Evolutionary conservation across 768 basidiomycete species (phyloP).

Genomic region (Omphalotus guepiniiformis): DNA sequence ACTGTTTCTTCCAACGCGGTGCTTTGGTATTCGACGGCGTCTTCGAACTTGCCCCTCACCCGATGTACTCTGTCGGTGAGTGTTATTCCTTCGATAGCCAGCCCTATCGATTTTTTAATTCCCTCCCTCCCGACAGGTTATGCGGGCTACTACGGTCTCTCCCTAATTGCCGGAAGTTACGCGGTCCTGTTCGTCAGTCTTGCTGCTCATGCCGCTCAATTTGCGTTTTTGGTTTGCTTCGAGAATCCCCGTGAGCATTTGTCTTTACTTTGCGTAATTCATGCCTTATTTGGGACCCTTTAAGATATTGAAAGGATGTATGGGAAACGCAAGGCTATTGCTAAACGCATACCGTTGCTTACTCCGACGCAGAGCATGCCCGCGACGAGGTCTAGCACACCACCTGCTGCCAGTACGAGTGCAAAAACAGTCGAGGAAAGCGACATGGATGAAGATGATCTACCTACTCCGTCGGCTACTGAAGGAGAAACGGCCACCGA

Average conservation of each 20-base stretch:
- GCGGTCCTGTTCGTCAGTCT: slow-evolving; percentile 90
- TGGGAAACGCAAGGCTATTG: slow-evolving; percentile 87
- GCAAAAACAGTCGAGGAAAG: slow-evolving; percentile 14
- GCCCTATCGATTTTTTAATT: background rate
- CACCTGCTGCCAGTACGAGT: background rate
- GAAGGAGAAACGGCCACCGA: slow-evolving; percentile 75
- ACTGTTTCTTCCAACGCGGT: slow-evolving; percentile 89
- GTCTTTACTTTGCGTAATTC: slow-evolving; percentile 24
- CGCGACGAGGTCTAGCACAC: slow-evolving; percentile 3
- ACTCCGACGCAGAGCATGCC: slow-evolving; percentile 9
- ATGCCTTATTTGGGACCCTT: slow-evolving; percentile 4
- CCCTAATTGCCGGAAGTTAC: slow-evolving; percentile 85
- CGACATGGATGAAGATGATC: slow-evolving; percentile 19
- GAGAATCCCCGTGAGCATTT: slow-evolving; percentile 98
- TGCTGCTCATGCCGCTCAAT: slow-evolving; percentile 93
- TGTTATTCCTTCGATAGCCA: slow-evolving; percentile 6
- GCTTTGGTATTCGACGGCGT: slow-evolving; percentile 96
- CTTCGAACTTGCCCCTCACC: slow-evolving; percentile 89
- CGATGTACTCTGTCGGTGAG: slow-evolving; percentile 89
- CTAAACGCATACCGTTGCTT: slow-evolving; percentile 68
- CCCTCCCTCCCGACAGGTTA: slow-evolving; percentile 57
- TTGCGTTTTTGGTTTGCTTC: slow-evolving; percentile 92
- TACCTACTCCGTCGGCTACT: slow-evolving; percentile 59
- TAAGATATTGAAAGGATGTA: slow-evolving; percentile 92
- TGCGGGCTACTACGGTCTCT: slow-evolving; percentile 96